Evolutionary conservation across 1,284 basidiomycete species (phyloP).

Genomic region (Ceratobasidium sp.): DNA sequence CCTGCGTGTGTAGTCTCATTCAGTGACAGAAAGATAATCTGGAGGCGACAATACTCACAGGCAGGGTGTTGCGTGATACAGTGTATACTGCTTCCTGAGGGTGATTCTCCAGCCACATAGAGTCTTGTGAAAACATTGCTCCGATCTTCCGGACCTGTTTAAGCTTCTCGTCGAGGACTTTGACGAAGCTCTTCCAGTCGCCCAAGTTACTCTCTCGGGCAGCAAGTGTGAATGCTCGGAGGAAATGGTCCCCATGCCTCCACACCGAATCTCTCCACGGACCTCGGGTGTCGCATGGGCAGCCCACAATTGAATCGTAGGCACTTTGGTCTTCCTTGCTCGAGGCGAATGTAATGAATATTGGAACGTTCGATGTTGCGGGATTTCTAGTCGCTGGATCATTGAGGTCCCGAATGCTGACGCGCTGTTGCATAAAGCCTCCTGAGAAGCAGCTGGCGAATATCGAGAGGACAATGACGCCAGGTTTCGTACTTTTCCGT

Average conservation of each 20-base stretch:
- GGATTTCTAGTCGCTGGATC: background rate
- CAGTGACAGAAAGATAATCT: background rate
- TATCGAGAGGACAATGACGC: constrained; percentile 23
- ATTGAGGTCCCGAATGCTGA: constrained; percentile 8
- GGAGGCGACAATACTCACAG: background rate
- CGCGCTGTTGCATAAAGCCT: constrained; percentile 4
- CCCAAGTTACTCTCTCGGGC: background rate
- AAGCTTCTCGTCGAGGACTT: constrained; percentile 6
- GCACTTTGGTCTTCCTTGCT: background rate
- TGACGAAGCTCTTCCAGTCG: constrained; percentile 31
- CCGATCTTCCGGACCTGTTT: constrained; percentile 18
- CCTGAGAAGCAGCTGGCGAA: constrained; percentile 22
- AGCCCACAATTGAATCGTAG: constrained; percentile 20
- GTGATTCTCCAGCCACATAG: constrained; percentile 9
- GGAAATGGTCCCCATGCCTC: constrained; percentile 27
- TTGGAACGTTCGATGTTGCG: background rate
- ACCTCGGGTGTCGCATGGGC: background rate
- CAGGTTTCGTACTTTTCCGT: constrained; percentile 5
- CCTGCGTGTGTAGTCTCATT: background rate
- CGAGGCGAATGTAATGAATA: constrained; percentile 27
- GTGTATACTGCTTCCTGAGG: constrained; percentile 13
- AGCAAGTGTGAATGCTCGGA: constrained; percentile 17
- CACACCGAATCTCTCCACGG: background rate
- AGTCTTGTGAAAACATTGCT: constrained; percentile 1
- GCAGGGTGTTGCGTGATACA: background rate